phyloP scores from a whole-genome alignment of 441 rosid species.

The Brassica hybrid region DNA sequence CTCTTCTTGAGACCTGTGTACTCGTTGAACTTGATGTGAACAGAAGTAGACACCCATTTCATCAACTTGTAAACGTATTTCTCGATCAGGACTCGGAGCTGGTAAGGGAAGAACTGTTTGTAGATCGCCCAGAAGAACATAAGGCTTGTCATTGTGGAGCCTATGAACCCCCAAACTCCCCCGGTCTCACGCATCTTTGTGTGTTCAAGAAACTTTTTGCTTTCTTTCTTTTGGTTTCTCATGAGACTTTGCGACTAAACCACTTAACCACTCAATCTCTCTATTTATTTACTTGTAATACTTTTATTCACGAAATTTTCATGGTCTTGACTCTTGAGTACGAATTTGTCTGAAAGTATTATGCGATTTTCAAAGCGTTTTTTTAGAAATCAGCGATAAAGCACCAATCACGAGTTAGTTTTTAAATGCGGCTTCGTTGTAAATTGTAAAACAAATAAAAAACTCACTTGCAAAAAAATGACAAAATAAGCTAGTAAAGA shows the following conservation, averaged over 20 bases:
- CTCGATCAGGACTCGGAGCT: slow-evolving; percentile 2
- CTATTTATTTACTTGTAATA: slow-evolving; percentile 7
- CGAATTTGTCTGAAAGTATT: not conserved
- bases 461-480: too few species aligned
- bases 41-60: slow-evolving; percentile 44
- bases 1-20: slow-evolving; percentile 59
- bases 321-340: not conserved
- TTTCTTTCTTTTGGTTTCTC: not conserved
- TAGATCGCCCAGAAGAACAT: slow-evolving; percentile 27
- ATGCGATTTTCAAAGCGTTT: not conserved
- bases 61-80: slow-evolving; percentile 28
- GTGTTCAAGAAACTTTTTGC: not conserved
- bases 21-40: slow-evolving; percentile 68
- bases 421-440: too few species aligned
- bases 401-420: too few species aligned
- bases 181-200: slow-evolving; percentile 21
- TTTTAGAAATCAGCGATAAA: not conserved
- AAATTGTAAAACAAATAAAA: too few species aligned
- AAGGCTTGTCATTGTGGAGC: not conserved
- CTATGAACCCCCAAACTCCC: slow-evolving; percentile 20
- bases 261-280: not conserved
- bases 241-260: not conserved
- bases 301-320: not conserved
- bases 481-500: too few species aligned
- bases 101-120: slow-evolving; percentile 16